These are phyloP conservation scores for Microbotryomycetes sp. DNA, from an alignment of 1,284 basidiomycete genomes.

Conservation along the genomic window DNA sequence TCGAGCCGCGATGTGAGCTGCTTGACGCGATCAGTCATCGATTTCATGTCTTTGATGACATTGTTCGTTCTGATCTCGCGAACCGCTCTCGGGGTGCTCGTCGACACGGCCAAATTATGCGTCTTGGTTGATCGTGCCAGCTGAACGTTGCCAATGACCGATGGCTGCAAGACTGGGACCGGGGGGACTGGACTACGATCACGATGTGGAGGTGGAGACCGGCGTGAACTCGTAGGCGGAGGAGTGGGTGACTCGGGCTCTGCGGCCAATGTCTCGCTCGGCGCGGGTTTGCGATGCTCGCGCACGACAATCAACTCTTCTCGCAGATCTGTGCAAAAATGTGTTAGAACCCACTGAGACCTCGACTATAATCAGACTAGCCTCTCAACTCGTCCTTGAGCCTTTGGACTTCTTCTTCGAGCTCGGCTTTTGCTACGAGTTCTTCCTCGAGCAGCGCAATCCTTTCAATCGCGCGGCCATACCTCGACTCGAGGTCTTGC, in stretches of 20 bases:
- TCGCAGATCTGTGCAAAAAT: constrained; percentile 6
- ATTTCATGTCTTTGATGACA: constrained; percentile 31
- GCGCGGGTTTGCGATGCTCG: not conserved
- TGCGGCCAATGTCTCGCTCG: not conserved
- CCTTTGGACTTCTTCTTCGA: constrained; percentile 88
- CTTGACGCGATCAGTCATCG: constrained; percentile 27
- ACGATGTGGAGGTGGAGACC: not conserved
- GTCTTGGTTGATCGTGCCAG: not conserved
- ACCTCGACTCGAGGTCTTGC: constrained; percentile 74
- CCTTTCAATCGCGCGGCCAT: constrained; percentile 85
- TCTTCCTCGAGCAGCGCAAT: constrained; percentile 96
- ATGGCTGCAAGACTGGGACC: not conserved
- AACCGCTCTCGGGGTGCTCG: constrained; percentile 6
- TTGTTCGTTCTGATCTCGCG: constrained; percentile 13
- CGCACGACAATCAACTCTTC: constrained; percentile 23
- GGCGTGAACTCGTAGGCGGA: not conserved
- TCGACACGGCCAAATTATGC: not conserved
- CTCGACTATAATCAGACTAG: constrained; percentile 36
- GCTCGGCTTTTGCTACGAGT: constrained; percentile 75
- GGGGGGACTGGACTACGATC: not conserved
- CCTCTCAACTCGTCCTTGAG: constrained; percentile 89
- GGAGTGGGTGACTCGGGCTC: not conserved
- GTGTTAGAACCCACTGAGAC: not conserved
- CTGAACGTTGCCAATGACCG: not conserved
- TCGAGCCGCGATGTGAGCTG: constrained; percentile 27